A percentile compares a stretch with the other conserved stretches of the same genome.
phyloP scores from a whole-genome alignment of 2,329 filamentous ascomycete species.

The Claviceps capensis region DNA sequence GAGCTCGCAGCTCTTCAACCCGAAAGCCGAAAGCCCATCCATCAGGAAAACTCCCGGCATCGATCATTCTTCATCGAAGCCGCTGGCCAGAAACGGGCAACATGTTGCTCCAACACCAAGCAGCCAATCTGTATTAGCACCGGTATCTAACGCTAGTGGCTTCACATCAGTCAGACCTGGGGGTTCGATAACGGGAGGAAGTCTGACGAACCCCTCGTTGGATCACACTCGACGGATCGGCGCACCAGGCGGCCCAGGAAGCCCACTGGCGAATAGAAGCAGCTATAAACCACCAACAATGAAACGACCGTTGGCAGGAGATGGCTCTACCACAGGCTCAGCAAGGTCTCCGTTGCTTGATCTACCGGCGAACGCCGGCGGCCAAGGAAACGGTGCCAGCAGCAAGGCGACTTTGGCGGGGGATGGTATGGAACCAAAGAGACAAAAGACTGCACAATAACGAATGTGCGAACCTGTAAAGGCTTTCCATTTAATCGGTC shows the following conservation, averaged over 20 bases:
- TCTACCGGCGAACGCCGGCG: conserved; percentile 30
- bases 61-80: conserved; percentile 65
- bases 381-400: conserved; percentile 8
- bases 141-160: conserved; percentile 12
- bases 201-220: conserved; percentile 37
- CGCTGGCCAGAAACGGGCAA: conserved; percentile 45
- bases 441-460: conserved; percentile 28
- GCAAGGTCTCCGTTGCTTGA: conserved; percentile 35
- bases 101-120: conserved; percentile 31
- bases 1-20: conserved; percentile 47
- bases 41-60: conserved; percentile 81
- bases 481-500: not conserved
- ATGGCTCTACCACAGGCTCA: conserved; percentile 10
- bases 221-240: conserved; percentile 45
- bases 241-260: conserved; percentile 38
- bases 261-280: conserved; percentile 43
- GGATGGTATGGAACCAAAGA: conserved; percentile 32
- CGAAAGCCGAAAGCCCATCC: conserved; percentile 64
- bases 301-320: conserved; percentile 32
- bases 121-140: conserved; percentile 14
- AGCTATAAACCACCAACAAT: conserved; percentile 47
- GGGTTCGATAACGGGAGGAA: conserved; percentile 21
- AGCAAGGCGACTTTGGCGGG: conserved; percentile 4
- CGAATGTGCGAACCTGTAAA: not conserved
- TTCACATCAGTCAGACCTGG: conserved; percentile 18